Percentiles rank a stretch among this genome's conserved stretches.
phyloP scores from a whole-genome alignment of 2,329 filamentous ascomycete species.

The Botryosphaeria agaves region DNA sequence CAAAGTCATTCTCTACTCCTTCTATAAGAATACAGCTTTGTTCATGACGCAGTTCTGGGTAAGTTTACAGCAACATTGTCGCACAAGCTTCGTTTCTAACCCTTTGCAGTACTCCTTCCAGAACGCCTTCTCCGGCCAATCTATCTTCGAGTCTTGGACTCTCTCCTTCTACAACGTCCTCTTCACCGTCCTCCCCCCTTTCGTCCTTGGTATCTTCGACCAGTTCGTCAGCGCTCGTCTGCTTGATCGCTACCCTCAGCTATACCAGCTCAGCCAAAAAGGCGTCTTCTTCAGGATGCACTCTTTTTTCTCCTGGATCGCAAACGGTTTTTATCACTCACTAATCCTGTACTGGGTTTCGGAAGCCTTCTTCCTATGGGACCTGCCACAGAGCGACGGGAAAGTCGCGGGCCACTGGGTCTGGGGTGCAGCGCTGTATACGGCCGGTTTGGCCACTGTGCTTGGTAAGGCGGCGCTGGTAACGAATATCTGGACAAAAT shows the following conservation, averaged over 20 bases:
- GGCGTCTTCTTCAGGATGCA: conserved; percentile 88
- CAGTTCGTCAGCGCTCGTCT: conserved; percentile 92
- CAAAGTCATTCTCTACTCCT: conserved; percentile 95
- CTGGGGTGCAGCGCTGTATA: conserved; percentile 92
- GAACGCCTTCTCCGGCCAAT: conserved; percentile 92
- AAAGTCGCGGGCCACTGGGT: conserved; percentile 87
- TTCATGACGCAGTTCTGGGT: conserved; percentile 99
- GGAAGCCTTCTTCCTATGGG: conserved; percentile 64
- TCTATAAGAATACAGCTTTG: conserved; percentile 97
- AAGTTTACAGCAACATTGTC: conserved; percentile 20
- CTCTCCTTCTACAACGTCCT: conserved; percentile 99
- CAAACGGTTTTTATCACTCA: conserved; percentile 90
- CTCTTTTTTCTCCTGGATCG: conserved; percentile 84
- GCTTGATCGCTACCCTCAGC: conserved; percentile 86
- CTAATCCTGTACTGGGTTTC: conserved; percentile 78
- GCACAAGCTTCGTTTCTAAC: conserved; percentile 13
- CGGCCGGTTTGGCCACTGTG: conserved; percentile 79
- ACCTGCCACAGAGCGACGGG: conserved; percentile 64
- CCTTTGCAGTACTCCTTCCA: conserved; percentile 70
- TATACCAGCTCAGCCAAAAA: conserved; percentile 84
- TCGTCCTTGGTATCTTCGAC: conserved; percentile 91
- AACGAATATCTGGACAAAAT: conserved; percentile 98
- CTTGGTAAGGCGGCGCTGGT: conserved; percentile 88
- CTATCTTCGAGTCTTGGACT: conserved; percentile 99
- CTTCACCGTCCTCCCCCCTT: conserved; percentile 84